These are phyloP conservation scores for Xylaria sp. DNA, from an alignment of 495 filamentous ascomycete species.

Conservation along the genomic window DNA sequence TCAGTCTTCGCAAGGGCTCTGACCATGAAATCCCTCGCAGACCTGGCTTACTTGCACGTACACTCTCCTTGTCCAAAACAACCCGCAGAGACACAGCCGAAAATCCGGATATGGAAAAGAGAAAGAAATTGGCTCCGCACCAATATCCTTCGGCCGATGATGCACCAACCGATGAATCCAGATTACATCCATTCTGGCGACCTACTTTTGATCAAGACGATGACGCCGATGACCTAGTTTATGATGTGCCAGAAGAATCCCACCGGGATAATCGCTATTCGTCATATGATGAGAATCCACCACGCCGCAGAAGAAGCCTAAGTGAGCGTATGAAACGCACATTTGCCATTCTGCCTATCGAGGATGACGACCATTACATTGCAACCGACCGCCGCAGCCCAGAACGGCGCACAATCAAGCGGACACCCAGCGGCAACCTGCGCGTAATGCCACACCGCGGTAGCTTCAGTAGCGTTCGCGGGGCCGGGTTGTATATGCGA, in stretches of 20 bases:
- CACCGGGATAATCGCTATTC: conserved; percentile 46
- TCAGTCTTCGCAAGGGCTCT: conserved; percentile 63
- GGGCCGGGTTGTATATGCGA: conserved; percentile 27
- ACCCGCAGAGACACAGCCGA: conserved; percentile 29
- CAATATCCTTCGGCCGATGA: conserved; percentile 51
- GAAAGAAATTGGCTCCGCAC: conserved; percentile 34
- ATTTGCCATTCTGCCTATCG: conserved; percentile 59
- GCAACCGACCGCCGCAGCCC: conserved; percentile 46
- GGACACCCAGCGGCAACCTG: conserved; percentile 57
- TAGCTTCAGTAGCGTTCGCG: conserved; percentile 47
- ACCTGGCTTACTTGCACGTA: conserved; percentile 48
- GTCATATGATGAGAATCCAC: conserved; percentile 51
- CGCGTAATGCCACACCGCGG: conserved; percentile 56
- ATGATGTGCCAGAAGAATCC: conserved; percentile 36
- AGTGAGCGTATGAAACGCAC: conserved; percentile 56
- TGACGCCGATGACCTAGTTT: conserved; percentile 52
- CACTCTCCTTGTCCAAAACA: conserved; percentile 49
- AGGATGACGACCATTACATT: conserved; percentile 45
- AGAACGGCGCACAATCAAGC: conserved; percentile 57
- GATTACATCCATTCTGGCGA: conserved; percentile 82
- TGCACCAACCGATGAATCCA: conserved; percentile 56
- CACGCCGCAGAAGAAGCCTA: conserved; percentile 55
- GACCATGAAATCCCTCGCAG: conserved; percentile 59
- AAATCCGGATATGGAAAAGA: conserved; percentile 37
- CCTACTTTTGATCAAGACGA: conserved; percentile 75